phyloP scores from a whole-genome alignment of 768 basidiomycete genomes.

The Panellus pusillus region DNA sequence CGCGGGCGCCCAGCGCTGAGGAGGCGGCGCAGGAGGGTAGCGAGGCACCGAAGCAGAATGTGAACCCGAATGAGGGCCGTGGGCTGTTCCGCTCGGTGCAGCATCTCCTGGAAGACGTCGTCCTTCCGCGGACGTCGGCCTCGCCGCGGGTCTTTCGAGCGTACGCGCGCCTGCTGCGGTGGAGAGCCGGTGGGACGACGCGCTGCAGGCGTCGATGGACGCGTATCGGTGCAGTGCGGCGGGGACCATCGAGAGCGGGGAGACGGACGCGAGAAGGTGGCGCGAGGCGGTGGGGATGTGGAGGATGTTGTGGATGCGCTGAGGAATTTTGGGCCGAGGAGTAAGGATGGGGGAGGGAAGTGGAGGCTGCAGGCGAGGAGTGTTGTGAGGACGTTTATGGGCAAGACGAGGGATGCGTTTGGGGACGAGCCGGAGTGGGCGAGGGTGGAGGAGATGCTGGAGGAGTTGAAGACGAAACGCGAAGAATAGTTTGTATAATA shows the following conservation, averaged over 20 bases:
- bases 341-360: conserved; percentile 46
- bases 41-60: conserved; percentile 21
- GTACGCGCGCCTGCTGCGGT: conserved; percentile 78
- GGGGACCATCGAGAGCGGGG: conserved; percentile 60
- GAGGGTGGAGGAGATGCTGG: conserved; percentile 61
- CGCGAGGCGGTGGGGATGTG: conserved; percentile 76
- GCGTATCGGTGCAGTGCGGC: conserved; percentile 77
- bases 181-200: conserved; percentile 72
- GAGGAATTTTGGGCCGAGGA: conserved; percentile 77
- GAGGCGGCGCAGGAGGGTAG: conserved; percentile 30
- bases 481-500: conserved; percentile 11
- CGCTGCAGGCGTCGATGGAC: conserved; percentile 80
- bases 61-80: conserved; percentile 61
- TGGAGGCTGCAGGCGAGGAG: conserved; percentile 90
- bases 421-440: conserved; percentile 88
- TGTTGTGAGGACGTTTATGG: conserved; percentile 86
- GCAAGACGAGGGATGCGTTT: conserved; percentile 76
- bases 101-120: conserved; percentile 71
- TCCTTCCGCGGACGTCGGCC: conserved; percentile 78
- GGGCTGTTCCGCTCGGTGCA: conserved; percentile 67
- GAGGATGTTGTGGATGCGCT: conserved; percentile 83
- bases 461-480: conserved; percentile 55
- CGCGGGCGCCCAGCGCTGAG: conserved; percentile 46
- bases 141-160: conserved; percentile 78
- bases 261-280: conserved; percentile 69